These are phyloP conservation scores for Penicillium salamii DNA, from an alignment of 495 filamentous ascomycete species.

Conservation along the genomic window DNA sequence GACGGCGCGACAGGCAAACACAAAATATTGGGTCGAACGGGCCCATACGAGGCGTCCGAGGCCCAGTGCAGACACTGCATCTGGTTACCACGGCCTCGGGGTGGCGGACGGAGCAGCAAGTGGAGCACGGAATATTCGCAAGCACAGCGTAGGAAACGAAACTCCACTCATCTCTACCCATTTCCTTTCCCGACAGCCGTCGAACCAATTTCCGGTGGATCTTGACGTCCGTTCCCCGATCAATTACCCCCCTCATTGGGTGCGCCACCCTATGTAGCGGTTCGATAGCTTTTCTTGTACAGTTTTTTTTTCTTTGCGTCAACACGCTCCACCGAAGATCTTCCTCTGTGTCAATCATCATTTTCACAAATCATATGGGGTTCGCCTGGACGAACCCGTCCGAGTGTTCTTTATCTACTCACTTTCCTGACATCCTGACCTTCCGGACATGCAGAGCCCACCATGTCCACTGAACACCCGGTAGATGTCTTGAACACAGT, in stretches of 20 bases:
- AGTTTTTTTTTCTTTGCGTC: too few species aligned
- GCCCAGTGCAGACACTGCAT: too few species aligned
- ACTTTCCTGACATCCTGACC: too few species aligned
- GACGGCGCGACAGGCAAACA: constrained; percentile 10
- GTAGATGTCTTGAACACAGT: constrained; percentile 36
- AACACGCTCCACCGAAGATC: neutral
- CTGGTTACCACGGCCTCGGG: neutral
- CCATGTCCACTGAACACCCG: constrained; percentile 27
- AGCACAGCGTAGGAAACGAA: neutral
- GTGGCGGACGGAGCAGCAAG: neutral
- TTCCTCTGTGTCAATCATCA: constrained; percentile 2
- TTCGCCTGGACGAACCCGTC: neutral
- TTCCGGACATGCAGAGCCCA: constrained; percentile 4
- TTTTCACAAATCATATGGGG: constrained; percentile 2
- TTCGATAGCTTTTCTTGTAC: constrained; percentile 1
- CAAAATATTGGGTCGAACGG: constrained; percentile 1
- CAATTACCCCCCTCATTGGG: neutral
- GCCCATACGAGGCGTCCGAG: constrained; percentile 1
- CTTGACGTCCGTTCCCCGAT: neutral
- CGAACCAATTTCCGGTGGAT: neutral
- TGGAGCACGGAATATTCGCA: neutral
- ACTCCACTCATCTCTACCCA: neutral
- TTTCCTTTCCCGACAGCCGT: neutral
- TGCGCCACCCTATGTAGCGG: neutral
- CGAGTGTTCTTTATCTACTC: constrained; percentile 1